These are phyloP conservation scores for Osmanthus fragrans DNA, from an alignment of 257 asterid species.

Conservation along the genomic window DNA sequence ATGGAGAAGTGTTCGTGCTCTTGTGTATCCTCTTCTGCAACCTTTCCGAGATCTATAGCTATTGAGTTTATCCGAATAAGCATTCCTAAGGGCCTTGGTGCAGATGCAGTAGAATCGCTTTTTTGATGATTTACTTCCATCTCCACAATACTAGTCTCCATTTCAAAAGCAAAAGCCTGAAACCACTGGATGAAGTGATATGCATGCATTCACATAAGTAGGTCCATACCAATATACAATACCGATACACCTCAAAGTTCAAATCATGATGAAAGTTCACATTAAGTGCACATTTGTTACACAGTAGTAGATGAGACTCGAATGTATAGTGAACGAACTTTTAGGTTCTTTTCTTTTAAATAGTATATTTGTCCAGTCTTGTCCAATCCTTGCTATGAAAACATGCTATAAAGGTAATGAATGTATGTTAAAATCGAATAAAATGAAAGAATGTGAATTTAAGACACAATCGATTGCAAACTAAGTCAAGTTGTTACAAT, in stretches of 20 bases:
- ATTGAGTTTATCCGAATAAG: not conserved
- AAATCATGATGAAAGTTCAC: not conserved
- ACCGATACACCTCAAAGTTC: not conserved
- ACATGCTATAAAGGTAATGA: not conserved
- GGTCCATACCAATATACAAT: not conserved
- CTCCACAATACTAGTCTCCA: not conserved
- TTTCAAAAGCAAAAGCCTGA: not conserved
- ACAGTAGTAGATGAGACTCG: not conserved
- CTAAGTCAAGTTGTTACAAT: not conserved
- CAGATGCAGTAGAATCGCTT: not conserved
- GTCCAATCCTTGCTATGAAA: not conserved
- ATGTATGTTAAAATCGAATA: not conserved
- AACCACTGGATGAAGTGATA: not conserved
- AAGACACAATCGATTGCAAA: not conserved
- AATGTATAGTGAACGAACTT: not conserved
- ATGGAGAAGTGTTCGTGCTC: slow-evolving; percentile 61
- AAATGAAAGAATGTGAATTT: not conserved
- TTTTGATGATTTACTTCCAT: not conserved
- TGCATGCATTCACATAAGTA: not conserved
- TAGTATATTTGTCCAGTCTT: not conserved
- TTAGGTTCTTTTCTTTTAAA: not conserved
- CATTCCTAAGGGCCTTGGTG: not conserved
- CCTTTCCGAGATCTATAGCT: slow-evolving; percentile 47
- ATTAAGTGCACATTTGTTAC: not conserved
- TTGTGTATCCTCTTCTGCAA: slow-evolving; percentile 31